phyloP scores from a whole-genome alignment of 768 basidiomycete genomes.

The Lanmaoa rubissima region DNA sequence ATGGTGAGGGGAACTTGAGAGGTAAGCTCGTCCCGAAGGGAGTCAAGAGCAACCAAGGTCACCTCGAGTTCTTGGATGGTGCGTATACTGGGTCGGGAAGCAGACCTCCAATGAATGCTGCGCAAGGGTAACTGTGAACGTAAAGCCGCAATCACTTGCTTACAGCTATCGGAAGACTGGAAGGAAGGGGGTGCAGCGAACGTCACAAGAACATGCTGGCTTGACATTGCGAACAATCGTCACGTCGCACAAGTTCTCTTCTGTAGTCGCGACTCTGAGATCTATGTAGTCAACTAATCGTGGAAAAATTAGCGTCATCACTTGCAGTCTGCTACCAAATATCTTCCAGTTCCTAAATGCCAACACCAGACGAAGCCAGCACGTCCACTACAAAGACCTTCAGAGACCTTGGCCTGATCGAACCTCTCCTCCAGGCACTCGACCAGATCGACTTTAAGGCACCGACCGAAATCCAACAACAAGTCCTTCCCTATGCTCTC shows the following conservation, averaged over 20 bases:
- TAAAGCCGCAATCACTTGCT: slow-evolving; percentile 62
- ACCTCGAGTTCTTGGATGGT: slow-evolving; percentile 91
- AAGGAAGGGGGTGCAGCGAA: slow-evolving; percentile 64
- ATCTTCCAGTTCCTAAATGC: slow-evolving; percentile 41
- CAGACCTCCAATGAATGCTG: slow-evolving; percentile 90
- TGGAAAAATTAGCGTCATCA: slow-evolving; percentile 12
- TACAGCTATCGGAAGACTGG: slow-evolving; percentile 71
- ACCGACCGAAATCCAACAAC: slow-evolving; percentile 89
- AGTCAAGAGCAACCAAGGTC: slow-evolving; percentile 64
- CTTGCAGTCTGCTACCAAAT: neutral
- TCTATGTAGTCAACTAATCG: neutral
- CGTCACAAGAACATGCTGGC: slow-evolving; percentile 61
- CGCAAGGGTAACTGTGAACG: slow-evolving; percentile 77
- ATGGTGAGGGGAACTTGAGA: slow-evolving; percentile 76
- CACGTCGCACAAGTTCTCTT: neutral
- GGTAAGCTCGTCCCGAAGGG: slow-evolving; percentile 66
- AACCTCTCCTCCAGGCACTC: slow-evolving; percentile 85
- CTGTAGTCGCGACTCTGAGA: neutral
- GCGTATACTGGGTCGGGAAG: slow-evolving; percentile 64
- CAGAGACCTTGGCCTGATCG: slow-evolving; percentile 81
- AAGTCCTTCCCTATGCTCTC: slow-evolving; percentile 83
- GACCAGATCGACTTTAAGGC: slow-evolving; percentile 75
- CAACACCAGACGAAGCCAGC: slow-evolving; percentile 60
- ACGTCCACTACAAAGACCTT: slow-evolving; percentile 57
- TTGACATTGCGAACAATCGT: slow-evolving; percentile 29